These are phyloP conservation scores for Suaeda aralocaspica DNA, from an alignment of 148 eudicot species.

Conservation along the genomic window DNA sequence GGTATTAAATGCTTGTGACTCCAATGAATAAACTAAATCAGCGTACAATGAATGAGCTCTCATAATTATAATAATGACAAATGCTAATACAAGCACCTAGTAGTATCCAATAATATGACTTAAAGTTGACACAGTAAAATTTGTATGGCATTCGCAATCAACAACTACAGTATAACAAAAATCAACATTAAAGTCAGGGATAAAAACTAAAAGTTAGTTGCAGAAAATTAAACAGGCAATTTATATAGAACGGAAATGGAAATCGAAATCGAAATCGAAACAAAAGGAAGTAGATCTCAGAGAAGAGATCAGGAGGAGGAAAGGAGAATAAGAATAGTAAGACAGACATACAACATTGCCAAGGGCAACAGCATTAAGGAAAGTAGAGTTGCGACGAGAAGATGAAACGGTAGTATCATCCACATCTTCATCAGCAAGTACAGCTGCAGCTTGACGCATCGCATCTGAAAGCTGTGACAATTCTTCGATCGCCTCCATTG, in stretches of 20 bases:
- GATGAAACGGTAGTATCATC: conserved; percentile 53
- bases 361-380: conserved; percentile 85
- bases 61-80: too few relatives aligned
- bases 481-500: conserved; percentile 96
- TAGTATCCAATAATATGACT: neutral
- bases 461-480: conserved; percentile 74
- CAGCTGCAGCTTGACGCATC: conserved; percentile 84
- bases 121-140: neutral
- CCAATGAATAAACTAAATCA: neutral
- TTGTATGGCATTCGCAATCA: neutral
- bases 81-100: neutral
- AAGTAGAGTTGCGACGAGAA: conserved; percentile 66
- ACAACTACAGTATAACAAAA: neutral
- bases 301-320: neutral
- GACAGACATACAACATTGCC: conserved; percentile 70
- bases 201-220: neutral
- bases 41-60: too few relatives aligned
- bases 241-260: too few relatives aligned
- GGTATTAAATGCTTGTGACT: neutral
- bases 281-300: too few relatives aligned
- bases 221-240: neutral
- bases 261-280: conserved; percentile 12
- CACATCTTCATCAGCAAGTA: conserved; percentile 87
- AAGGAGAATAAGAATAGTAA: neutral
- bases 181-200: too few relatives aligned